Base-by-base conservation (phyloP, 1,139 yeast genomes). In the Arxiozyma bovina region DNA sequence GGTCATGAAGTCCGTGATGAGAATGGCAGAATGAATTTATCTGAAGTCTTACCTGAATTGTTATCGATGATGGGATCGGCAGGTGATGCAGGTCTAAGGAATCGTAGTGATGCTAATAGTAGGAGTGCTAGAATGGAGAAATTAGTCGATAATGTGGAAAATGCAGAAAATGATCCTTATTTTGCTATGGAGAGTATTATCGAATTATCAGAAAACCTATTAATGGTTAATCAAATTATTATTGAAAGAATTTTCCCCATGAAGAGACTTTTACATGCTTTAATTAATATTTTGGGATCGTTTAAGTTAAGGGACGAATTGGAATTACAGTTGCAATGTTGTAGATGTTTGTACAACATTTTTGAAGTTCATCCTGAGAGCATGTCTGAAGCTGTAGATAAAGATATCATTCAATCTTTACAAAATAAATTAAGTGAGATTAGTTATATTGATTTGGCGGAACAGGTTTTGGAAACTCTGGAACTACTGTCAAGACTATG, bases 361-460 rank as follows among this genome's bases (percentile, higher is more conserved):
- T 73, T 90, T 57, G 97, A 90, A 65, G 88, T 87, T 5, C 79
- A 85, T 60, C 82, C 82, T 22, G 85, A 85, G 51, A 80, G 83
- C 50, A 79, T 85, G 15, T 79, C 79, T 55, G 80, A 78, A 53
- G 83, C 90, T 5, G 83, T 88, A 8, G 76, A 78, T 47, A 81
- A 81, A 30, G 83, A 86, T 49, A 87, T 86, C 1, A 79, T 90
- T 15, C 83, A 82, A 45, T 82, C 80, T 0, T 73, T 93, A 46
- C 82, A 87, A 61, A 74, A 76, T 15, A 87, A 87, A 62, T 71
- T 93, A 48, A 68, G 80, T 60, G 96, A 89, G 61, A 85, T 91
- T 21, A 82, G 83, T 55, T 90, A 81, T 67, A 91, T 93, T 54
- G 99, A 93, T 68, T 74, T 93, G 56, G 95, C 97, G 0, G 99